Evolutionary conservation across 2,329 filamentous ascomycete genomes (phyloP), one percentile per base, ranked within the genome.

Genomic region (Cladosporium sphaerospermum): DNA sequence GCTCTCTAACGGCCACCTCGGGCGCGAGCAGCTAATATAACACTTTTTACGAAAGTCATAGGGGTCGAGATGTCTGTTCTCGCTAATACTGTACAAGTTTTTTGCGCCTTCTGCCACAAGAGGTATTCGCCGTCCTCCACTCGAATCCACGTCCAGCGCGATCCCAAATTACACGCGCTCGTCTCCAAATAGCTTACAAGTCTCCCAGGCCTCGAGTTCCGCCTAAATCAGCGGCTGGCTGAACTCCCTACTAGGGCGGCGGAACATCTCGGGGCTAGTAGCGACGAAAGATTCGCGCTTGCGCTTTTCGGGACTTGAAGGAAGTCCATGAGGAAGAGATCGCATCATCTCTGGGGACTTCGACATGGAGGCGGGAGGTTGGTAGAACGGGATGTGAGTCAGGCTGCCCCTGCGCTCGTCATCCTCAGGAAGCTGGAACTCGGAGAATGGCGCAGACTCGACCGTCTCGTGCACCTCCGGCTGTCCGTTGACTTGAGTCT

Each of bases 271-370:
- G 10, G 51, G 45, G 31, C 36, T 42, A 8, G 45, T 28, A 11
- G 51, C 43, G 14, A 47, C 51, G 51, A 60, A 34, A 33, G 57
- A 57, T 28, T 59, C 54, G 9, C 62, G 51, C 51, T 62, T 64
- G 18, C 60, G 56, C 58, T 63, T 65, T 13, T 43, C 44, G 2
- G 54, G 36, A 8, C 37, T 57, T 18, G 45, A 32, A 6, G 43
- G 47, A 33, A 52, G 42, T 13, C 39, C 28, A 32, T 44, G 45
- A 31, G 61, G 61, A 34, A 60, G 55, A 9, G 59, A 57, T 33
- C 60, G 61, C 16, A 51, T 46, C 51, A 60, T 52, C 45, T 67
- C 65, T 2, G 65, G 65, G 23, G 64, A 66, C 33, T 57, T 56
- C 2, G 63, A 65, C 31, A 61, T 46, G 10, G 62, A 59, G 13